Evolutionary conservation across 495 filamentous ascomycete species (phyloP), one percentile per base, ranked within the genome.

Genomic region (Glonium stellatum): DNA sequence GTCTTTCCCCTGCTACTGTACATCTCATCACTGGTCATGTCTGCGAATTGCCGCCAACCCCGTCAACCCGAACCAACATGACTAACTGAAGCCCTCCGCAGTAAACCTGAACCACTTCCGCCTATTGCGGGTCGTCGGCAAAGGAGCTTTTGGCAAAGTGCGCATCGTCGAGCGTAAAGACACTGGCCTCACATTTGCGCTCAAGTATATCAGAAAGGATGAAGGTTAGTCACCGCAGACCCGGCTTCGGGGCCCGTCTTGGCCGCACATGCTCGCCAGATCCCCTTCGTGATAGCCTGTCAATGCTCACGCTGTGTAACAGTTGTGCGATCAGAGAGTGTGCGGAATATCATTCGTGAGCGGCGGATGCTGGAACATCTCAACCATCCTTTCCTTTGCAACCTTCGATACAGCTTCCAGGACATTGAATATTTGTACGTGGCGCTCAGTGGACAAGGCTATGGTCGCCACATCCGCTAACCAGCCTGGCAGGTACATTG

Each of bases 191-290:
- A 92, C 92, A 8, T 98, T 98, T 71, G 93, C 93, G 4, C 78
- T 98, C 47, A 98, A 97, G 70, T 97, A 98, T 73, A 97, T 98
- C 54, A 86, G 93, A 46, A 97, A 97, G 81, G 93, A 98, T 87
- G 93, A 98, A 82, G 88, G 92, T 95, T 67, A 55, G 86, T 74
- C 31, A 39, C 57, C 23, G 23, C 44, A 1, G 34, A 27, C 22
- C 51, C 27, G 55, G 59, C 15, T 21, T 23, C 23, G 41, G 22
- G 31, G 42, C 23, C 35, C 42, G n/a, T 12, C 31, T 27, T n/a
- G 31, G 54, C 60, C 53, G 23, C 60, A 54, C 44, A 47, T 27
- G 31, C 11, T 37, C 44, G 34, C 55, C 54, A 51, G 22, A 23
- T 35, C 8, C 60, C 5, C 53, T n/a, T n/a, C n/a, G n/a, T 18